Conservation (phyloP, 352 stramenopile species). For the Phytopythium helicoides region DNA sequence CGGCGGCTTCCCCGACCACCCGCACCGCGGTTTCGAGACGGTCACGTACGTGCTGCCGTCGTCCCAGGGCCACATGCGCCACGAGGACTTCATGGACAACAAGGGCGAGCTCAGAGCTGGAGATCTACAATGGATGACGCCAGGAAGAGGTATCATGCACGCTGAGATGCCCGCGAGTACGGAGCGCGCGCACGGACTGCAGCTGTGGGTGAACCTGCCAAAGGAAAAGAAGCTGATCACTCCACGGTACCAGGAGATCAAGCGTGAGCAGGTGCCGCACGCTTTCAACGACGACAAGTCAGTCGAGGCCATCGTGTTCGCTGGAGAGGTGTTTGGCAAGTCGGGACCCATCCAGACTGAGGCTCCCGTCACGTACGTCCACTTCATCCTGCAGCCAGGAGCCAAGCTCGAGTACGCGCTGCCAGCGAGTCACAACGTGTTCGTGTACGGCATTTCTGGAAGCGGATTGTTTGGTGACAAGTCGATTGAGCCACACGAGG, state of each 20-base stretch:
- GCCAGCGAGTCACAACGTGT: constrained; percentile 37
- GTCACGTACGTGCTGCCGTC: constrained; percentile 87
- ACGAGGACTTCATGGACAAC: constrained; percentile 82
- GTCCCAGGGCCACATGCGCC: constrained; percentile 74
- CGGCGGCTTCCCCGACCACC: constrained; percentile 89
- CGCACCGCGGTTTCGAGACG: constrained; percentile 91
- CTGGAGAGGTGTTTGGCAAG: constrained; percentile 43
- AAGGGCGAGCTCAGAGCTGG: constrained; percentile 43
- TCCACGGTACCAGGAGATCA: constrained; percentile 52
- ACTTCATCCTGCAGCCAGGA: constrained; percentile 40
- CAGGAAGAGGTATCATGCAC: constrained; percentile 48
- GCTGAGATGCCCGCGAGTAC: constrained; percentile 43
- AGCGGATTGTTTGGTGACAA: constrained; percentile 20
- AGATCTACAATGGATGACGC: constrained; percentile 64
- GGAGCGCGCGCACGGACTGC: constrained; percentile 34
- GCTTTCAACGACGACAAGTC: constrained; percentile 34
- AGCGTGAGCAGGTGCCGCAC: constrained; percentile 30
- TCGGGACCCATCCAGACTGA: constrained; percentile 41
- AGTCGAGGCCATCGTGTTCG: constrained; percentile 50
- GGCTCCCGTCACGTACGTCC: constrained; percentile 48
- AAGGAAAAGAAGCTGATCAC: constrained; percentile 45
- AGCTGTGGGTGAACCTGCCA: constrained; percentile 57
- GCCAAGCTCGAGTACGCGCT: constrained; percentile 38
- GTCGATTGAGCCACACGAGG: constrained; percentile 29
- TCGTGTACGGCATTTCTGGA: constrained; percentile 36